phyloP scores from a whole-genome alignment of 2,329 filamentous ascomycete genomes.

The Fusarium xylarioides region DNA sequence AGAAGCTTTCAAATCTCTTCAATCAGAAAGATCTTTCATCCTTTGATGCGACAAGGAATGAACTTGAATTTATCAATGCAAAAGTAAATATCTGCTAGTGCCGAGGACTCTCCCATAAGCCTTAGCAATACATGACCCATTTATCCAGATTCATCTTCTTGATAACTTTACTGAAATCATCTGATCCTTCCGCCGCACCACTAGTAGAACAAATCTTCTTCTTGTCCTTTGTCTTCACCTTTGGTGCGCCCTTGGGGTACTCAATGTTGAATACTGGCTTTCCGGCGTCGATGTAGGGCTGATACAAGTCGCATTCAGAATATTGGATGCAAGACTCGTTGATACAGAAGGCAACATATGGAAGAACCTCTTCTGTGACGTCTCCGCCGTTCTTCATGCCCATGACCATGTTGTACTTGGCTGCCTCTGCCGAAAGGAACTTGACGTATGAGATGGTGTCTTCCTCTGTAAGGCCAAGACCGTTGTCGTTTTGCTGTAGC shows the following conservation, averaged over 20 bases:
- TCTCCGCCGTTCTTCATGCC: slow-evolving; percentile 74
- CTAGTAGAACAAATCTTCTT: slow-evolving; percentile 52
- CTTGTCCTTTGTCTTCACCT: slow-evolving; percentile 46
- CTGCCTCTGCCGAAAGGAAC: slow-evolving; percentile 65
- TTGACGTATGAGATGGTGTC: slow-evolving; percentile 67
- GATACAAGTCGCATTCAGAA: slow-evolving; percentile 65
- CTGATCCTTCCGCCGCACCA: slow-evolving; percentile 48
- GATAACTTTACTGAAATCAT: slow-evolving; percentile 69
- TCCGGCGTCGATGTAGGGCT: slow-evolving; percentile 57
- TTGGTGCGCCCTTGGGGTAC: slow-evolving; percentile 63
- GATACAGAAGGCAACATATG: slow-evolving; percentile 70
- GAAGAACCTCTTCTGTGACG: slow-evolving; percentile 60
- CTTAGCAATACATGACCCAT: slow-evolving; percentile 53
- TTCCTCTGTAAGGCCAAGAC: slow-evolving; percentile 63
- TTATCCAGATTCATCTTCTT: slow-evolving; percentile 71
- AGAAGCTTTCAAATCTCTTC: background rate
- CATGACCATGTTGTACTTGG: slow-evolving; percentile 62
- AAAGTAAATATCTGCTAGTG: background rate
- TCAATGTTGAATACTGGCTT: slow-evolving; percentile 51
- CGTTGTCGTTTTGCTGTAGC: slow-evolving; percentile 64
- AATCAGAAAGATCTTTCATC: too few relatives aligned
- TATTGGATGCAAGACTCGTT: slow-evolving; percentile 74
- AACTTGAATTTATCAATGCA: too few relatives aligned
- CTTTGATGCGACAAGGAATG: too few relatives aligned
- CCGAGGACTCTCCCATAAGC: fast-evolving